A percentile compares a stretch with the other conserved stretches of the same genome.
Conservation (phyloP, 306 rosid genomes). For the Vigna nakashimae region DNA sequence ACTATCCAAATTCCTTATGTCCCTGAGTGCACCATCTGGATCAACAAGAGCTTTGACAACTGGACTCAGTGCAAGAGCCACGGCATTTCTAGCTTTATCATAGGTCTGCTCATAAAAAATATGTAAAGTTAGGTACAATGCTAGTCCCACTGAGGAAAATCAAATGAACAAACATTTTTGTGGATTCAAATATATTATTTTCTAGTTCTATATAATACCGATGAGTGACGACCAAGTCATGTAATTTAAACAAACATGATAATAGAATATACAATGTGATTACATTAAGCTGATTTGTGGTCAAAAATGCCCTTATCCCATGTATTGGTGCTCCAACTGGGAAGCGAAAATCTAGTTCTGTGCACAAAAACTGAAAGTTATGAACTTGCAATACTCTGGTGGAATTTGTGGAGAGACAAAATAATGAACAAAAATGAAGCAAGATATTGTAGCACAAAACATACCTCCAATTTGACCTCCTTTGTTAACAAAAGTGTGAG, state of each 20-base stretch:
- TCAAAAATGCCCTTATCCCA: conserved; percentile 88
- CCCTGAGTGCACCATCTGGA: conserved; percentile 95
- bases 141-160: conserved; percentile 5
- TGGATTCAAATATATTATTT: not conserved
- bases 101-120: conserved; percentile 68
- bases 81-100: conserved; percentile 96
- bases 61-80: conserved; percentile 97
- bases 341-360: conserved; percentile 99
- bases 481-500: conserved; percentile 92
- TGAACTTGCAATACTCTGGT: conserved; percentile 8
- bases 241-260: conserved; percentile 36
- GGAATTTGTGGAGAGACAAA: conserved; percentile 28
- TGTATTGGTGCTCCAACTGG: conserved; percentile 93
- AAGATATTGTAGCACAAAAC: conserved; percentile 42
- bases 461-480: conserved; percentile 98
- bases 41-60: conserved; percentile 95
- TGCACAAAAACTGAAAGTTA: conserved; percentile 48
- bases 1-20: conserved; percentile 85
- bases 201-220: conserved; percentile 20
- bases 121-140: conserved; percentile 29
- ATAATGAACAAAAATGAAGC: conserved; percentile 14
- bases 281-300: conserved; percentile 96
- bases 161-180: conserved; percentile 2
- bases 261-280: conserved; percentile 22
- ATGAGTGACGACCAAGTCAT: conserved; percentile 25